Percentiles rank a stretch among this genome's conserved stretches.
Conservation (phyloP, 176 grass and related monocot genomes). For the Dendrocalamus sinicus region DNA sequence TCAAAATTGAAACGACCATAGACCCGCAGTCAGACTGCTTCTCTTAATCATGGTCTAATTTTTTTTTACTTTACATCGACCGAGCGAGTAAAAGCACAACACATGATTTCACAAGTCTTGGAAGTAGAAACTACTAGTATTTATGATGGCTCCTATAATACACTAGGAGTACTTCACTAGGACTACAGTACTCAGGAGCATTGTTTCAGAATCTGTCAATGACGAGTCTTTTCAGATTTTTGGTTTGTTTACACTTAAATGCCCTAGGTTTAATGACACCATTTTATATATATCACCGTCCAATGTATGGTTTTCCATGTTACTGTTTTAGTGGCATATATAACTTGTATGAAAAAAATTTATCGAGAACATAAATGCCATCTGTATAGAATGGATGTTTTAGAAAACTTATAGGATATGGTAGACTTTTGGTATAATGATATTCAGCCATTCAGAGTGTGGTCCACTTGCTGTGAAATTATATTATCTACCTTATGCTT, state of each 20-base stretch:
- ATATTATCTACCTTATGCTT: background rate
- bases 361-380: background rate
- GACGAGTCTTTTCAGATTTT: background rate
- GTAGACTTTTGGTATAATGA: background rate
- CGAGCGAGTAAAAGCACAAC: background rate
- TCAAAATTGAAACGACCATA: background rate
- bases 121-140: background rate
- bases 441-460: background rate
- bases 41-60: background rate
- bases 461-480: background rate
- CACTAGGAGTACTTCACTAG: background rate
- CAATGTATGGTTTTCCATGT: background rate
- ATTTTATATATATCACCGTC: background rate
- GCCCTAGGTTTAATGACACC: background rate
- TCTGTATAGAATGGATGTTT: background rate
- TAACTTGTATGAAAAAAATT: background rate
- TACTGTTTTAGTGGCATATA: background rate
- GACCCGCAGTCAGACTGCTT: background rate
- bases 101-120: background rate
- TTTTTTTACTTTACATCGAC: background rate
- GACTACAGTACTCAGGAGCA: background rate
- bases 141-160: background rate
- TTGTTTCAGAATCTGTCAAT: background rate
- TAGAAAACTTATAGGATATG: background rate
- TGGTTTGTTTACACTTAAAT: background rate